Percentiles rank a stretch among this genome's conserved stretches.
Conservation (phyloP, 2,329 filamentous ascomycete species). For the Ascochyta fabae region DNA sequence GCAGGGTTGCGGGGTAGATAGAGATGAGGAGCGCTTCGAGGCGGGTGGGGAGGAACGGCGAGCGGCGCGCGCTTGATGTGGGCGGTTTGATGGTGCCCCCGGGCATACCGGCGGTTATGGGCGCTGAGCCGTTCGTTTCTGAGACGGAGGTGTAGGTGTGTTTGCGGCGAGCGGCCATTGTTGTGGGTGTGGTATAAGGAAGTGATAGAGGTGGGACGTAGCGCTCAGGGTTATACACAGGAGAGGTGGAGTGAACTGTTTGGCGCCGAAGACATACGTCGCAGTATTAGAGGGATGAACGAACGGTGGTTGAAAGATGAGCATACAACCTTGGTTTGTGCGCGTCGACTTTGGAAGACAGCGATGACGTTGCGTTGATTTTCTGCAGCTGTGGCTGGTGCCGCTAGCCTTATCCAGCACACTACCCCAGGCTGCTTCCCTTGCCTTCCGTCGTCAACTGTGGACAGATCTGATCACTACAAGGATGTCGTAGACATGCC, state of each 20-base stretch:
- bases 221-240: neutral
- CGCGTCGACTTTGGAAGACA: conserved; percentile 2
- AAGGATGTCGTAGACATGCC: neutral
- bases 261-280: neutral
- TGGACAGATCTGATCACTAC: conserved; percentile 19
- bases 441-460: conserved; percentile 19
- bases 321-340: conserved; percentile 2
- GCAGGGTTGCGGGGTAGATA: conserved; percentile 78
- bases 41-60: conserved; percentile 72
- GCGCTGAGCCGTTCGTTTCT: conserved; percentile 16
- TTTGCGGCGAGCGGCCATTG: conserved; percentile 46
- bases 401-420: conserved; percentile 21
- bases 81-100: conserved; percentile 30
- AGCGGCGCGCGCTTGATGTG: conserved; percentile 40
- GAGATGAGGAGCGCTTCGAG: conserved; percentile 69
- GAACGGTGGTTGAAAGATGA: neutral
- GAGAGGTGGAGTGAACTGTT: conserved; percentile 1
- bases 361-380: conserved; percentile 34
- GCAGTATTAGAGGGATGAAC: neutral
- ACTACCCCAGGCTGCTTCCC: conserved; percentile 17
- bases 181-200: neutral
- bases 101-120: conserved; percentile 36
- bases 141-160: conserved; percentile 21
- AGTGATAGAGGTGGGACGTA: neutral
- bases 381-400: conserved; percentile 27